Evolutionary conservation across 129 eudicot species (phyloP), one percentile per base, ranked within the genome.

Genomic region (Dittrichia graveolens): DNA sequence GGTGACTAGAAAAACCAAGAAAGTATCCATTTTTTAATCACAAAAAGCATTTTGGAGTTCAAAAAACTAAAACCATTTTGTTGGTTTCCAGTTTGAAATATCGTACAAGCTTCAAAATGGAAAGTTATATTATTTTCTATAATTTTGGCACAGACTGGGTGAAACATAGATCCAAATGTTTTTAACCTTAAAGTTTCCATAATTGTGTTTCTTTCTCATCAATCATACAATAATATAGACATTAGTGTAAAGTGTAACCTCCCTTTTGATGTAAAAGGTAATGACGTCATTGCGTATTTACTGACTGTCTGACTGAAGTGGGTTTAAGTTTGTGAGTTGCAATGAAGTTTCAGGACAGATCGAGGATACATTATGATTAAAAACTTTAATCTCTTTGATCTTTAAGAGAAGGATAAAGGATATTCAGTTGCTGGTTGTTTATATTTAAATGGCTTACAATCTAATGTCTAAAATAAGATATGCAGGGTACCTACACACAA

Each of bases 21-120:
- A 57, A 73, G 60, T 60, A 48, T 58, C 58, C 4, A 39, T 59
- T 44, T 44, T 7, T 8, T 58, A 24, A 60, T 24, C 34, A 72
- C 68, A 34, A 12, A n/a, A 43, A 35, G 54, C 13, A 37, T 15
- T 73, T 24, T 47, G 61, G 24, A 47, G 34, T 60, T 61, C 31
- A 73, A 34, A 48, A 8, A 39, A 5, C 76, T 43, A 52, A 45
- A 31, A 35, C 44, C 39, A 4, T 62, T 73, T 38, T 73, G 77
- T 73, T 49, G 10, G 37, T 45, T 70, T 59, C 16, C 61, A 37
- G 49, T 61, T 73, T 73, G 42, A 39, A 44, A 8, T 60, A 61
- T 46, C 37, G 47, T 44, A 72, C 6, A 6, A 14, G 5, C 10
- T 19, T 6, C 6, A 35, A 48, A 73, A 16, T 65, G 38, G 49